Percentiles rank a stretch among this genome's conserved stretches.
Conservation (phyloP, 805 yeast genomes). For the Candida stauntonica region DNA sequence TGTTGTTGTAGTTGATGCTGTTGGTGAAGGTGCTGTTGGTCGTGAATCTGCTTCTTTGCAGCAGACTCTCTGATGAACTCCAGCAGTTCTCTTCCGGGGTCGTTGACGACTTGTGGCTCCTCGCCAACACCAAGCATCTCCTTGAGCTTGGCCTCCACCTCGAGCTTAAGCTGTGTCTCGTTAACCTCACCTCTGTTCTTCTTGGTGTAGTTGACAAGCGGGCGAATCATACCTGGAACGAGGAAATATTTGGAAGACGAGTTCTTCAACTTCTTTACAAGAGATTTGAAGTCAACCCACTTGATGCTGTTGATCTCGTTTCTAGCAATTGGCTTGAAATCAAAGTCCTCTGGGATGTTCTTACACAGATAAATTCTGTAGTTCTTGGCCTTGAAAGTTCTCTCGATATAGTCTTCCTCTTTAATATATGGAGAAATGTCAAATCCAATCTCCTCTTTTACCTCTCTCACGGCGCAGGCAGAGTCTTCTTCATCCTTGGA, state of each 20-base stretch:
- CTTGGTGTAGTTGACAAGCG: constrained; percentile 47
- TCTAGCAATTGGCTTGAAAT: constrained; percentile 78
- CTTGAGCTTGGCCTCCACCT: constrained; percentile 65
- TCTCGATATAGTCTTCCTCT: constrained; percentile 71
- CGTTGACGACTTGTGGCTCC: constrained; percentile 28
- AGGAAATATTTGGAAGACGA: constrained; percentile 32
- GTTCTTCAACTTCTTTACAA: constrained; percentile 29
- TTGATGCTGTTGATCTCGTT: constrained; percentile 81
- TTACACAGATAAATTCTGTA: constrained; percentile 75
- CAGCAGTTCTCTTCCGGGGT: constrained; percentile 76
- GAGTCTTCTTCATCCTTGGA: constrained; percentile 88
- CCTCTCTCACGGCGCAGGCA: constrained; percentile 88
- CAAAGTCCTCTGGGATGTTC: constrained; percentile 70
- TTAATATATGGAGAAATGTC: constrained; percentile 67
- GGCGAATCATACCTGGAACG: constrained; percentile 38
- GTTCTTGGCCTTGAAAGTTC: constrained; percentile 79
- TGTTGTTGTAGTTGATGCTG: constrained; percentile 8
- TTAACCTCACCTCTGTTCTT: constrained; percentile 43
- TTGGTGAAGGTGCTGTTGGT: constrained; percentile 10
- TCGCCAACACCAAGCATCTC: constrained; percentile 53
- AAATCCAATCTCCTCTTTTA: constrained; percentile 89
- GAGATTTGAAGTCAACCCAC: constrained; percentile 63
- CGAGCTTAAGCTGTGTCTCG: constrained; percentile 56
- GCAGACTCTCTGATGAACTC: constrained; percentile 53
- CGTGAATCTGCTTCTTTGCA: constrained; percentile 23